A percentile compares a stretch with the other conserved stretches of the same genome.
Evolutionary conservation across 73 alveolate species (phyloP).

Genomic region (Breviolum minutum): DNA sequence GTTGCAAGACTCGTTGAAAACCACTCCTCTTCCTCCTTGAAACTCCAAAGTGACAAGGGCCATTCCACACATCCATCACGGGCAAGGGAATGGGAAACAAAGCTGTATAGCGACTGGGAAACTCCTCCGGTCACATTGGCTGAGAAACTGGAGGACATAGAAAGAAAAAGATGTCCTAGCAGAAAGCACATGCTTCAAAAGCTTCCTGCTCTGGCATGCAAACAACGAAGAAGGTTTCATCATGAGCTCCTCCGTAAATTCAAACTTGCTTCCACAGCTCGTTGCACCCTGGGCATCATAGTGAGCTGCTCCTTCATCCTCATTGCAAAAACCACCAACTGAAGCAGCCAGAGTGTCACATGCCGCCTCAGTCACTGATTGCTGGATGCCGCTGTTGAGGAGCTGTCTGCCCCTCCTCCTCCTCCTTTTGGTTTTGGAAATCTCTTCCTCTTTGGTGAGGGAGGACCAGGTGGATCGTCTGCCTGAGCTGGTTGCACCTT

Average conservation of each 20-base stretch:
- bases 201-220: neutral
- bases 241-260: neutral
- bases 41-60: neutral
- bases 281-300: neutral
- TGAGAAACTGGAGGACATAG: neutral
- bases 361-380: too few species aligned
- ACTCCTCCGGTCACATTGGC: neutral
- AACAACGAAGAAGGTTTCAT: neutral
- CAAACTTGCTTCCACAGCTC: neutral
- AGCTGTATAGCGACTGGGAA: neutral
- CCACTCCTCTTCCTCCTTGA: neutral
- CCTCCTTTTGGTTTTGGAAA: too few species aligned
- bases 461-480: neutral
- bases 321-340: too few species aligned
- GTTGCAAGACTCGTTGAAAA: neutral
- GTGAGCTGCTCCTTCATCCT: too few species aligned
- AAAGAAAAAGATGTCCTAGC: neutral
- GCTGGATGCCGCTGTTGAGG: too few species aligned
- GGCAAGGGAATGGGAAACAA: neutral
- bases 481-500: neutral
- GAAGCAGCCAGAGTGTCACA: too few species aligned
- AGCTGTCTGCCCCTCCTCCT: too few species aligned
- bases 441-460: neutral
- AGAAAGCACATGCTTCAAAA: neutral
- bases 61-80: neutral